A percentile compares a stretch with the other conserved stretches of the same genome.
phyloP scores from a whole-genome alignment of 306 rosid species.

The Acacia acuminata region DNA sequence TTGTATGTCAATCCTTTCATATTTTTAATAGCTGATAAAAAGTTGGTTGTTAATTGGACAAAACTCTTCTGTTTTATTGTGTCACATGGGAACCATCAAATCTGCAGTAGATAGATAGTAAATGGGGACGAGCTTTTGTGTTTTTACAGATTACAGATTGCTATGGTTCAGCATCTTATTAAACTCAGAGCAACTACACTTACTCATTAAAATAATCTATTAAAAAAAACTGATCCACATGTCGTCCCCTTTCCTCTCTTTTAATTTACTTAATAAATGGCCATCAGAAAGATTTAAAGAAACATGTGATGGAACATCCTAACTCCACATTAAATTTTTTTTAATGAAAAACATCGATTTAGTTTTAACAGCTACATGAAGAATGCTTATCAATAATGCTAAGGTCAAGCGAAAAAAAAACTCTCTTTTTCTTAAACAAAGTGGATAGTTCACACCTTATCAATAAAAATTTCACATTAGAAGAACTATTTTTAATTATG shows the following conservation, averaged over 20 bases:
- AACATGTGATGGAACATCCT: background rate
- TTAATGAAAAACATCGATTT: background rate
- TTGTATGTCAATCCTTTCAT: background rate
- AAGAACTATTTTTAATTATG: background rate
- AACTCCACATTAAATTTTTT: background rate
- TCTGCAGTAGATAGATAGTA: conserved; percentile 2
- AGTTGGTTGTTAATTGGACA: background rate
- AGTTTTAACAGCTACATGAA: conserved; percentile 20
- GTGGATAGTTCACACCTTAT: background rate
- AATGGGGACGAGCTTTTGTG: conserved; percentile 29
- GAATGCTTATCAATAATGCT: too few species aligned
- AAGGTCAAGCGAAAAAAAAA: background rate
- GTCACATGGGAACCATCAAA: conserved; percentile 7
- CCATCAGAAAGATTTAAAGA: conserved; percentile 12
- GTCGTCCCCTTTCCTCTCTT: conserved; percentile 16
- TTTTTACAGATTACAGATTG: background rate
- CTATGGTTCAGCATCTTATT: conserved; percentile 2
- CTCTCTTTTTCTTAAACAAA: background rate
- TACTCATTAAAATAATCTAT: background rate
- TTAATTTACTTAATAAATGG: conserved; percentile 27
- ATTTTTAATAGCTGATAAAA: background rate
- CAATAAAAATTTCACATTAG: background rate
- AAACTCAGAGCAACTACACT: conserved; percentile 15
- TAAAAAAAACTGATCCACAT: background rate
- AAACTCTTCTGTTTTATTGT: background rate